Evolutionary conservation across 345 rosid genomes (phyloP), one percentile per base, ranked within the genome.

Genomic region (Linum usitatissimum): DNA sequence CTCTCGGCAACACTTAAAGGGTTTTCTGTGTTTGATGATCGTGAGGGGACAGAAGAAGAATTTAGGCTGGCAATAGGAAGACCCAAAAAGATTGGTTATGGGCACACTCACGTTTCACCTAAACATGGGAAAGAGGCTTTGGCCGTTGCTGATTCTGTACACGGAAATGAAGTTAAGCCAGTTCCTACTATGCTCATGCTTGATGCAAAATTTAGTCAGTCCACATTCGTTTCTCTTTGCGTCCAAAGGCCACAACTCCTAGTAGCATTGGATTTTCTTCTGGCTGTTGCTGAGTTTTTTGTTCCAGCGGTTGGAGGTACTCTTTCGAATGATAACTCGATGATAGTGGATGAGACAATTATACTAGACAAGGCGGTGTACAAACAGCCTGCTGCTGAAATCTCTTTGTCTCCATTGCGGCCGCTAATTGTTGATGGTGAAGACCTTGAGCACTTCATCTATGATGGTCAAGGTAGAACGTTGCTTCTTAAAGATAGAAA

Each of bases 191-290:
- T 93, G 99, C 94, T 93, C 59, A 82, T 87, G 70, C 80, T 93
- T 69, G 97, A 93, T 82, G 97, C 87, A 9, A 87, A 86, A 64
- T 82, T 89, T 78, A 79, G 83, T 68, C 80, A 77, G 76, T 65
- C 62, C 40, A 84, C 94, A 51, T 75, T 66, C 64, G 65, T 90
- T 63, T 86, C 90, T 42, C 30, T 87, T 14, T 78, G 82, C 75
- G 70, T 90, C 75, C 99, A 90, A 73, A 84, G 94, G 81, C 99
- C 99, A 30, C 99, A 86, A 66, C 75, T 93, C 66, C 91, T 93
- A 66, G 97, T 93, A 70, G 94, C 96, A 49, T 86, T 93, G 71
- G 99, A 93, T 82, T 93, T 93, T 81, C 82, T 93, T 67, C 79
- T 90, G 66, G 94, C 94, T 18, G 84, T 93, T 61, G 85, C 81